These are phyloP conservation scores for Penicillium vulpinum DNA, from an alignment of 2,329 filamentous ascomycete species.

Conservation along the genomic window DNA sequence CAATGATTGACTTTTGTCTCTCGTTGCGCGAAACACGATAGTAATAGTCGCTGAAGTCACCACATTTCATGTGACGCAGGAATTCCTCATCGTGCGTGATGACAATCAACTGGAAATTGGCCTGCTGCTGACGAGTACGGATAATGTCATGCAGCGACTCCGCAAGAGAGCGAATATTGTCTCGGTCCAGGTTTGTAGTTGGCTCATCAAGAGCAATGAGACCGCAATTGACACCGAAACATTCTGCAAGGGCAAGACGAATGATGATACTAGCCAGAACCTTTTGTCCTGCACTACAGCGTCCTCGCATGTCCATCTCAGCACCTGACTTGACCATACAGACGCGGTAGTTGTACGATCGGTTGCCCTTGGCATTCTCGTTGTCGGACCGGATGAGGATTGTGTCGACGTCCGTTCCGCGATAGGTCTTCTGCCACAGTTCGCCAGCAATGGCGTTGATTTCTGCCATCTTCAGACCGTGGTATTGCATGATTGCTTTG, in stretches of 20 bases:
- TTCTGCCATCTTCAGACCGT: conserved; percentile 95
- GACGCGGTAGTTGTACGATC: conserved; percentile 94
- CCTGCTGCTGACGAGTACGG: conserved; percentile 74
- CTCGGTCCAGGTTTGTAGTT: conserved; percentile 91
- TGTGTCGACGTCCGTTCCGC: conserved; percentile 94
- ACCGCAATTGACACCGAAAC: conserved; percentile 93
- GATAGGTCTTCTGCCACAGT: conserved; percentile 95
- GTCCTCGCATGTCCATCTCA: conserved; percentile 99
- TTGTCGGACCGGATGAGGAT: conserved; percentile 93
- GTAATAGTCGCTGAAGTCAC: conserved; percentile 89
- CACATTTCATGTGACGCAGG: conserved; percentile 85
- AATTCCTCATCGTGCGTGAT: conserved; percentile 99
- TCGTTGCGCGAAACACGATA: conserved; percentile 82
- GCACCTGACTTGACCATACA: conserved; percentile 97
- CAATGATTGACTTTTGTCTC: conserved; percentile 84
- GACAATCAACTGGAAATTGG: conserved; percentile 96
- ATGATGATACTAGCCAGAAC: conserved; percentile 97
- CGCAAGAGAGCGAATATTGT: conserved; percentile 90
- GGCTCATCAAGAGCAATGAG: conserved; percentile 96
- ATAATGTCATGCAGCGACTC: conserved; percentile 86
- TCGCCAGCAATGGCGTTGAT: conserved; percentile 94
- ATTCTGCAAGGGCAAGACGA: conserved; percentile 90
- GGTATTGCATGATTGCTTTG: conserved; percentile 96
- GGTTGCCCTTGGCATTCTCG: conserved; percentile 71
- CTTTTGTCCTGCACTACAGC: conserved; percentile 94